Evolutionary conservation across 148 eudicot species (phyloP).

Genomic region (Rheum nobile): DNA sequence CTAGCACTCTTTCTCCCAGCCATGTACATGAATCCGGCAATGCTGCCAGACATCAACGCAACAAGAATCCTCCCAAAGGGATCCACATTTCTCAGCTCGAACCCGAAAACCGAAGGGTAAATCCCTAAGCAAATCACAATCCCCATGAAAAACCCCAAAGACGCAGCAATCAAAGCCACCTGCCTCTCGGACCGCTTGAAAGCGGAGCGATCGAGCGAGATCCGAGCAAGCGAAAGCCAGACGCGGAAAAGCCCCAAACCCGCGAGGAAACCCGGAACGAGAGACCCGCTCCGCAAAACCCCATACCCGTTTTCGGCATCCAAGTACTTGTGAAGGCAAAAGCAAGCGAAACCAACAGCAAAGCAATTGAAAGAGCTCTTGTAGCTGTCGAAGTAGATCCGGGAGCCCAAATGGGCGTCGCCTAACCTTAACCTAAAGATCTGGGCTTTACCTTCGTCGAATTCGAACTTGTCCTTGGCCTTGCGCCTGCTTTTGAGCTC

Average conservation of each 20-base stretch:
- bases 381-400: slow-evolving; percentile 52
- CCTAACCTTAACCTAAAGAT: slow-evolving; percentile 79
- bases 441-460: slow-evolving; percentile 95
- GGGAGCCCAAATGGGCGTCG: slow-evolving; percentile 59
- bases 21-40: slow-evolving; percentile 51
- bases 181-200: slow-evolving; percentile 64
- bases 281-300: slow-evolving; percentile 43
- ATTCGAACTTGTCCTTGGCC: slow-evolving; percentile 55
- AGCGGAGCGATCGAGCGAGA: slow-evolving; percentile 70
- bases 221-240: slow-evolving; percentile 33
- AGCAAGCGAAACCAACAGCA: slow-evolving; percentile 28
- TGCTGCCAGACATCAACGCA: slow-evolving; percentile 42
- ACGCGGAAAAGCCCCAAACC: slow-evolving; percentile 38
- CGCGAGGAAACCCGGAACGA: slow-evolving; percentile 53
- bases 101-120: slow-evolving; percentile 48
- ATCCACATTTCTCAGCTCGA: slow-evolving; percentile 45
- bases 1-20: slow-evolving; percentile 66
- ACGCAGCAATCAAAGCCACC: slow-evolving; percentile 41
- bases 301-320: slow-evolving; percentile 26
- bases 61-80: slow-evolving; percentile 41
- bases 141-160: slow-evolving; percentile 46
- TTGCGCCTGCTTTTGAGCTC: slow-evolving; percentile 65
- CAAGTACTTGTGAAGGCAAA: slow-evolving; percentile 41
- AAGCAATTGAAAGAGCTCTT: slow-evolving; percentile 36
- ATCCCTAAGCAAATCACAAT: slow-evolving; percentile 34